Evolutionary conservation across 2,329 filamentous ascomycete genomes (phyloP).

Genomic region (Orbilia oligospora): DNA sequence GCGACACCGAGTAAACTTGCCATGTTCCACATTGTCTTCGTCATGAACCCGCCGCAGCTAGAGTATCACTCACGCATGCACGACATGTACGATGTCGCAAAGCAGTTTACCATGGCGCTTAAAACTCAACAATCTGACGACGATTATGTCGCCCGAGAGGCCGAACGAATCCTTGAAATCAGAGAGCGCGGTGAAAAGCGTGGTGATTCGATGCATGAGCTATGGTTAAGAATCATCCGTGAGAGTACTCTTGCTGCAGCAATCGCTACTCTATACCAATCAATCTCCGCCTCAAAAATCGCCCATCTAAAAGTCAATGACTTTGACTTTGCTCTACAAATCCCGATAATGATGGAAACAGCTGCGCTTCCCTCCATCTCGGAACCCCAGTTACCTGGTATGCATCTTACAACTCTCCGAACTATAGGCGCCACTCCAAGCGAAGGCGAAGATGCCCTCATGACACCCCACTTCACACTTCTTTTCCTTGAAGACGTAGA

Average conservation of each 20-base stretch:
- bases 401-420: conserved; percentile 81
- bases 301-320: conserved; percentile 83
- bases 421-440: conserved; percentile 79
- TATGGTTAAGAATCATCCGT: conserved; percentile 80
- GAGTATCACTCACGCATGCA: conserved; percentile 80
- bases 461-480: conserved; percentile 84
- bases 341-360: conserved; percentile 71
- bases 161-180: conserved; percentile 82
- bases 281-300: conserved; percentile 86
- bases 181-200: conserved; percentile 86
- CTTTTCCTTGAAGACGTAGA: conserved; percentile 87
- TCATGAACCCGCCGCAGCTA: conserved; percentile 82
- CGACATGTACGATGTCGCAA: conserved; percentile 89
- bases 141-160: conserved; percentile 92
- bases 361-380: conserved; percentile 62
- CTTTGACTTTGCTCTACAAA: conserved; percentile 75
- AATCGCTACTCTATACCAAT: conserved; percentile 84
- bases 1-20: conserved; percentile 44
- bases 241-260: conserved; percentile 84
- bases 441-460: conserved; percentile 78
- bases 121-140: conserved; percentile 92
- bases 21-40: conserved; percentile 98
- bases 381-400: conserved; percentile 63
- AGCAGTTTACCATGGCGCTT: conserved; percentile 91
- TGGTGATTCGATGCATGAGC: conserved; percentile 66